These are phyloP conservation scores for Dentipellis fragilis DNA, from an alignment of 768 basidiomycete species.

Conservation along the genomic window DNA sequence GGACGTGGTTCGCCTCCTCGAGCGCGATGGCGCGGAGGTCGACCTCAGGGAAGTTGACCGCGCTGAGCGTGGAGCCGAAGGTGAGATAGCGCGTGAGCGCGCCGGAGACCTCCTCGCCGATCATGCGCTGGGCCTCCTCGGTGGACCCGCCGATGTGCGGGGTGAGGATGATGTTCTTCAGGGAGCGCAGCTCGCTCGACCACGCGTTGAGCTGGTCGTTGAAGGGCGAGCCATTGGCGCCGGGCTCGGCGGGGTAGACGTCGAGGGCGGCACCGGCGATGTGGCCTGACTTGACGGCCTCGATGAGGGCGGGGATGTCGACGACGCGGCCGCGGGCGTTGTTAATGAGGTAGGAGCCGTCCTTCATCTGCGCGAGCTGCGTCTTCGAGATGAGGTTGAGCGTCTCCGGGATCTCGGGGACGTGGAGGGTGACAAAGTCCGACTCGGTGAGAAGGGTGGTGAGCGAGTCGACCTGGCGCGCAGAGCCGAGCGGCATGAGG, in stretches of 20 bases:
- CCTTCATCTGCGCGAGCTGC: slow-evolving; percentile 86
- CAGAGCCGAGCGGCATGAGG: slow-evolving; percentile 95
- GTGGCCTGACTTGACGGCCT: slow-evolving; percentile 73
- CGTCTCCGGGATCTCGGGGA: slow-evolving; percentile 94
- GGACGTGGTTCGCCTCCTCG: slow-evolving; percentile 71
- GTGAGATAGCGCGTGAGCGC: slow-evolving; percentile 84
- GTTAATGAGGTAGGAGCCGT: slow-evolving; percentile 92
- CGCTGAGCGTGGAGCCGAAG: slow-evolving; percentile 82
- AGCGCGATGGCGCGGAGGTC: slow-evolving; percentile 86
- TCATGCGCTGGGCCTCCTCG: slow-evolving; percentile 96
- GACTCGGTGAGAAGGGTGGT: slow-evolving; percentile 61
- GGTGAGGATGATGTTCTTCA: slow-evolving; percentile 91
- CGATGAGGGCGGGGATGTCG: slow-evolving; percentile 85
- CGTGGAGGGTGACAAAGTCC: slow-evolving; percentile 94
- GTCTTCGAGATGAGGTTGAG: slow-evolving; percentile 79
- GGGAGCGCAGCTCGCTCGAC: slow-evolving; percentile 59
- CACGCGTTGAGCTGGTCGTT: slow-evolving; percentile 84
- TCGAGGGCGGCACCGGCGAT: slow-evolving; percentile 89
- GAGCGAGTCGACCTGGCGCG: slow-evolving; percentile 81
- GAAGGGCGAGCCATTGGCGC: slow-evolving; percentile 82
- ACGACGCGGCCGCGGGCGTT: slow-evolving; percentile 95
- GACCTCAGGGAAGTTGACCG: slow-evolving; percentile 99
- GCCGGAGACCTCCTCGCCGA: slow-evolving; percentile 87
- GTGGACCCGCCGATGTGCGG: slow-evolving; percentile 99
- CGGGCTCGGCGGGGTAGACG: slow-evolving; percentile 92